Conservation (phyloP, 768 basidiomycete genomes). For the Tylopilus rubrobrunneus region DNA sequence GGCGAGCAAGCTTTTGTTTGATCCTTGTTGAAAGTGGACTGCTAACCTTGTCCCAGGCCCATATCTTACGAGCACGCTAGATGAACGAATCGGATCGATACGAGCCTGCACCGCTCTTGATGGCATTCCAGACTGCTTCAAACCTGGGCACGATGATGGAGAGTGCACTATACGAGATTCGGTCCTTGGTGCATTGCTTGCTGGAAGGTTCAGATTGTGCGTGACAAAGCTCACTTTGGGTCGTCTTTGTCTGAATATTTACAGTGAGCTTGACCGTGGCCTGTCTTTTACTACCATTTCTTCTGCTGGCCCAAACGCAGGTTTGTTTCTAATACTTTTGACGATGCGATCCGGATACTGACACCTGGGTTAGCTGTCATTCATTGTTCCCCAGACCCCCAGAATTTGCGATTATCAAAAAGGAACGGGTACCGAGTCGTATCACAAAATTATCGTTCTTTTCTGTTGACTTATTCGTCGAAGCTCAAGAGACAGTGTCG, state of each 20-base stretch:
- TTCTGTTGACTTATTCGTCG: conserved; percentile 36
- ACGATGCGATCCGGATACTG: background rate
- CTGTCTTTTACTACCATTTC: conserved; percentile 93
- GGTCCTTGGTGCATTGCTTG: too few species aligned
- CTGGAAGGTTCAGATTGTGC: conserved; percentile 73
- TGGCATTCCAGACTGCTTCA: conserved; percentile 51
- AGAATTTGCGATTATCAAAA: conserved; percentile 67
- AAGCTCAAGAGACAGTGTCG: conserved; percentile 19
- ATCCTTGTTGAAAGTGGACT: background rate
- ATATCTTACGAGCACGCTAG: conserved; percentile 84
- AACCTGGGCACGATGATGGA: conserved; percentile 63
- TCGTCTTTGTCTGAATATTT: background rate
- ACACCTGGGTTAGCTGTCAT: conserved; percentile 64
- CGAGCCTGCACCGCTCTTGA: conserved; percentile 58
- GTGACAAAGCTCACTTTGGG: conserved; percentile 25
- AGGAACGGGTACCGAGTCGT: conserved; percentile 53
- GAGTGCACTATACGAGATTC: conserved; percentile 77
- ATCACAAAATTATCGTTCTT: background rate
- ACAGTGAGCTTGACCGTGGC: conserved; percentile 73
- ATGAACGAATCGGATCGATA: conserved; percentile 87
- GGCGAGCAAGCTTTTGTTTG: conserved; percentile 37
- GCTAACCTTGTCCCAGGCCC: conserved; percentile 45
- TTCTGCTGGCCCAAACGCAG: conserved; percentile 87
- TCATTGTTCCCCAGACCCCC: conserved; percentile 81
- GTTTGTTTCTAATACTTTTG: conserved; percentile 37